Percentiles rank a stretch among this genome's conserved stretches.
Evolutionary conservation across 139 green algal species (phyloP).

Genomic region (Pycnococcus provasolii): DNA sequence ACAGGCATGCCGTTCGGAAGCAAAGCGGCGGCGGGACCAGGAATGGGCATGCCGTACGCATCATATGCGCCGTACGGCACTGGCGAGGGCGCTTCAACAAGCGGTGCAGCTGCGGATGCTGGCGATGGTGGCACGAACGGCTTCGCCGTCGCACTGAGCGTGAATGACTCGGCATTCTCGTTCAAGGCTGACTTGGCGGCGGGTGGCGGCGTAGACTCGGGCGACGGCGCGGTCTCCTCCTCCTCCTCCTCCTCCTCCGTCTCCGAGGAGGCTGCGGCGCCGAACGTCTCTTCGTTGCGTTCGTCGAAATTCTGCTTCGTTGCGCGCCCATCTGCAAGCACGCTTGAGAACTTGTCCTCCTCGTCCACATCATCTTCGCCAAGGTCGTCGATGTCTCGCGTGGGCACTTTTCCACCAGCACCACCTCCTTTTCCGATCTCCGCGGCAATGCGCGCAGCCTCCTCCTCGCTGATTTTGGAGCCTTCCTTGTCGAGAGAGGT

Average conservation of each 20-base stretch:
- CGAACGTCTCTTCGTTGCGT: not conserved
- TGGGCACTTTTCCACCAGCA: constrained; percentile 3
- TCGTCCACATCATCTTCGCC: constrained; percentile 12
- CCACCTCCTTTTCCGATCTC: constrained; percentile 11
- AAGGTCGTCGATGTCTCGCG: not conserved
- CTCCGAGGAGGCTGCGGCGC: not conserved
- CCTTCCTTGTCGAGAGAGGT: constrained; percentile 9
- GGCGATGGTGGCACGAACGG: not conserved
- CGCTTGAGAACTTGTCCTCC: not conserved
- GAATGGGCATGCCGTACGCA: too few species aligned
- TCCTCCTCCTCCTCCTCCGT: not conserved
- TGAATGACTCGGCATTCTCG: not conserved
- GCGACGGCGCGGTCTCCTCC: not conserved
- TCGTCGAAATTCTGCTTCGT: not conserved
- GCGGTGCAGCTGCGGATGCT: too few species aligned
- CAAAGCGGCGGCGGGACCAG: too few species aligned
- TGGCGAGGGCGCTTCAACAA: too few species aligned
- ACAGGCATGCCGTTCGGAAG: too few species aligned
- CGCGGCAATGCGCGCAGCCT: constrained; percentile 13
- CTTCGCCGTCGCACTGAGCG: too few species aligned
- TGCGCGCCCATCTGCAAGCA: not conserved
- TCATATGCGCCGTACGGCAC: too few species aligned
- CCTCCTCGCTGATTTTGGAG: constrained; percentile 1
- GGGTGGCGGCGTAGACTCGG: not conserved
- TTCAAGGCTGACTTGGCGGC: not conserved